Evolutionary conservation across 106 monocot species (phyloP).

Genomic region (Alisma plantagoaquatica): DNA sequence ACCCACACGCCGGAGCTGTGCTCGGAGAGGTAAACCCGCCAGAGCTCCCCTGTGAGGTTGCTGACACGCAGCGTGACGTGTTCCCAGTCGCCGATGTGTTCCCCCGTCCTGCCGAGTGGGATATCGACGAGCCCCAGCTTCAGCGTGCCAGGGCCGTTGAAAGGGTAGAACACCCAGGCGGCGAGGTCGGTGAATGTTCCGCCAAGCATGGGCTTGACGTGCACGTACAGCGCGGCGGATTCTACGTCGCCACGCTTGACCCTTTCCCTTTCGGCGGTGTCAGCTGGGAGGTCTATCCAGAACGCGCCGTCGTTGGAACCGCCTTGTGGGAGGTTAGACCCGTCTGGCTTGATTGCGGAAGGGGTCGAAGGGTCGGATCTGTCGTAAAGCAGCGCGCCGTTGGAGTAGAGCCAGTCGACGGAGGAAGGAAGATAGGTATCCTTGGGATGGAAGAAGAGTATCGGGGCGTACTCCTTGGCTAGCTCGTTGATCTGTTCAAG

Average conservation of each 20-base stretch:
- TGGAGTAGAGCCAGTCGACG: slow-evolving; percentile 60
- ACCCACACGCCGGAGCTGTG: slow-evolving; percentile 64
- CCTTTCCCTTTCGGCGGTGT: slow-evolving; percentile 15
- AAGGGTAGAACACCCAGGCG: slow-evolving; percentile 77
- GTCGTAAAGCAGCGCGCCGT: slow-evolving; percentile 62
- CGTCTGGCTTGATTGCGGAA: slow-evolving; percentile 18
- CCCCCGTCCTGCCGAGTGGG: slow-evolving; percentile 46
- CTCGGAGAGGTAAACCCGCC: slow-evolving; percentile 53
- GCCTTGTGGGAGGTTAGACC: slow-evolving; percentile 65
- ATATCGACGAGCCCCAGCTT: slow-evolving; percentile 27
- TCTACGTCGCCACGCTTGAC: slow-evolving; percentile 53
- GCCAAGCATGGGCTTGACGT: slow-evolving; percentile 62
- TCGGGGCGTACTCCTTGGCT: slow-evolving; percentile 39
- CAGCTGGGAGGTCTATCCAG: slow-evolving; percentile 70
- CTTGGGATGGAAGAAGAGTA: slow-evolving; percentile 48
- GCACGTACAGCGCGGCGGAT: slow-evolving; percentile 40
- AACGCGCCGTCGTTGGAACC: slow-evolving; percentile 52
- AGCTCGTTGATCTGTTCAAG: slow-evolving; percentile 35
- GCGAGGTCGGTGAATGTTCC: slow-evolving; percentile 64
- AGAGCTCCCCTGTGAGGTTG: slow-evolving; percentile 55
- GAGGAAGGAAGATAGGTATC: slow-evolving; percentile 68
- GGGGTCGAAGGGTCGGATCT: slow-evolving; percentile 17
- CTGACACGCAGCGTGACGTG: slow-evolving; percentile 70
- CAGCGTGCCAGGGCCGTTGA: slow-evolving; percentile 61
- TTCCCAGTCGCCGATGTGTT: slow-evolving; percentile 92